Base-by-base conservation (phyloP, 2,329 filamentous ascomycete species). In the Fusarium pilosicola region DNA sequence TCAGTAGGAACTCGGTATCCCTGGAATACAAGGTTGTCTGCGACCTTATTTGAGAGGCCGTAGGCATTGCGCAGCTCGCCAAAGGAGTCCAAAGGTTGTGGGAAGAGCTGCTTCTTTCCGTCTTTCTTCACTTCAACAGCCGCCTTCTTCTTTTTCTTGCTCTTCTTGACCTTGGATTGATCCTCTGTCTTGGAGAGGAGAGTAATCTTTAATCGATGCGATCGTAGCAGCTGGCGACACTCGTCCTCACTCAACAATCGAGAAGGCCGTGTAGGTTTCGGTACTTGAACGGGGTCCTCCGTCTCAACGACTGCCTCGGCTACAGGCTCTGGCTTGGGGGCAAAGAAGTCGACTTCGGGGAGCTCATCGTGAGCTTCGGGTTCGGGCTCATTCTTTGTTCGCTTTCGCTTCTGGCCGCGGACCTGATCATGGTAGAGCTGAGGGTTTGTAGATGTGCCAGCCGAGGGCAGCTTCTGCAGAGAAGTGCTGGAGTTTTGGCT, bases 1-100 rank as follows among this genome's bases (percentile, higher is more conserved):
- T 98, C 96, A 0, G 96, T 99, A 18, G 96, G 96, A 64, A 95
- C 86, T 41, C 88, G 90, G 80, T 97, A 99, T 17, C 93, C 94
- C 83, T 98, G 94, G n/a, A 89, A 88, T 20, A 89, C 86, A 36
- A 99, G 86, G 78, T 99, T 99, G 68, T 93, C 90, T 5, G 91
- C 90, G 49, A 99, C 83, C 46, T 91, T 88, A 45, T 88, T 86
- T 8, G 94, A 93, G 46, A 98, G 90, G n/a, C 88, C 88, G 83
- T 96, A 97, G 49, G 86, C 86, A 38, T 86, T 85, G 42, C 90
- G 88, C 66, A 99, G 85, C 77, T 96, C 90, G 46, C 86, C 84
- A 80, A 99, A 98, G 0, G 91, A 90, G 49, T 88, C 89, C 74
- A 99, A 85, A 4, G 96, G 96, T 72, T 94, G 92, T 0, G 96